Evolutionary conservation across 2,329 filamentous ascomycete genomes (phyloP), one percentile per base, ranked within the genome.

Genomic region (Fusarium concolor): DNA sequence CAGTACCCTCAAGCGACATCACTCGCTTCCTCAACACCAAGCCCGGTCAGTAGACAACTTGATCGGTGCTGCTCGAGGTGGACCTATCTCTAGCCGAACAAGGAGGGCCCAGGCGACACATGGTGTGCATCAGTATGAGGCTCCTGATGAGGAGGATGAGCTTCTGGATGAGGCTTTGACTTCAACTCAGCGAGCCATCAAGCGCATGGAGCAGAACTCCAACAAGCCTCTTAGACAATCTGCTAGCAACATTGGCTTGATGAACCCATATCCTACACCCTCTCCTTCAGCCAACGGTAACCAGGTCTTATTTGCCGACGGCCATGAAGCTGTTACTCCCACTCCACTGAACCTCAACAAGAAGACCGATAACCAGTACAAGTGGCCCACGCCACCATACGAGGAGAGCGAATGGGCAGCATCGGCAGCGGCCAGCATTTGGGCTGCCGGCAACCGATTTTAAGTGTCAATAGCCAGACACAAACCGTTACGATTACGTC

Each of bases 341-440:
- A 92, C 91, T 78, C 92, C 92, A 12, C 79, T 94, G 67, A 86
- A 92, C 70, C 88, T 92, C 55, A 84, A 85, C 74, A 88, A 88
- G 76, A 86, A 87, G 83, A 74, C 81, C 2, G 77, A 79, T 14
- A 80, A 73, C 20, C 81, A 86, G 65, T 83, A 87, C 74, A 96
- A 97, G 80, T 97, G 94, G 91, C 95, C 94, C 5, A 98, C 96
- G 17, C 96, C 96, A 22, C 95, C 96, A 5, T 97, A 97, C 72
- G 94, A 97, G 75, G 94, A 97, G 73, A 90, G 90, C 67, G 94
- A 97, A 77, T 98, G 94, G 95, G 93, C 91, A 18, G 89, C 91
- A 10, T 90, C 92, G 41, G 92, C 93, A 29, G 89, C 93, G 12
- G 91, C 92, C 8, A 94, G 91, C 79, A 94, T 94, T 70, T 91